Base-by-base conservation (phyloP, 2,329 filamentous ascomycete genomes). In the Colletotrichum falcatum region DNA sequence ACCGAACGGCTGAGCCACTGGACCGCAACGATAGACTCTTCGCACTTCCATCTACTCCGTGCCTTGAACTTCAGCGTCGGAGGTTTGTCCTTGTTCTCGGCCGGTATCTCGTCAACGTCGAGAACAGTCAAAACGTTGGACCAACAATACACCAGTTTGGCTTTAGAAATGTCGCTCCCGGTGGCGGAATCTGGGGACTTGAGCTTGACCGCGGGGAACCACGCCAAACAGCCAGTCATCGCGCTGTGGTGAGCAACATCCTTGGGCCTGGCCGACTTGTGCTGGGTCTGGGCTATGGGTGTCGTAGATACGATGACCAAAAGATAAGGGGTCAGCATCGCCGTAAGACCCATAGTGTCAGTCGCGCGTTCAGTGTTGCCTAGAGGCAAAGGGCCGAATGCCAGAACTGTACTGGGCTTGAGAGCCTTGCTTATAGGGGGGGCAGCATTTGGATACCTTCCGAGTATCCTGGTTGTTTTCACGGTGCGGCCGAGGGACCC, bases 1-100 rank as follows among this genome's bases (percentile, higher is more conserved):
- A 99, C 95, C 3, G 96, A 98, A 72, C 94, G 91, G 76, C 94
- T 97, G 28, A 99, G 86, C 97, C 96, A 99, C 78, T 99, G 96
- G 4, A 98, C 93, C 1, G 95, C 94, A 69, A 97, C 96, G 73
- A 99, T 97, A 5, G 96, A 91, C 82, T 99, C 96, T 72, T 98
- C 94, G 53, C 94, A 94, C 79, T 92, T 94, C 94, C 95, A 99
- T 72, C 95, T 87, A 80, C 92, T 97, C 66, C 95, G 90, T 3
- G 94, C 88, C 76, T 88, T 90, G 81, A 99, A 99, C 54, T 88
- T 89, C 28, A 98, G 88, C 56, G 87, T 90, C 1, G 94, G 89
- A 4, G 93, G 93, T 76, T 94, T 94, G 74, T 95, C 92, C 72
- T 89, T 90, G 74, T 94, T 90, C 18, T 90, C 87, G 0, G 87